Conservation (phyloP, 192 early-diverging fungal species). For the Coemansia sp. region DNA sequence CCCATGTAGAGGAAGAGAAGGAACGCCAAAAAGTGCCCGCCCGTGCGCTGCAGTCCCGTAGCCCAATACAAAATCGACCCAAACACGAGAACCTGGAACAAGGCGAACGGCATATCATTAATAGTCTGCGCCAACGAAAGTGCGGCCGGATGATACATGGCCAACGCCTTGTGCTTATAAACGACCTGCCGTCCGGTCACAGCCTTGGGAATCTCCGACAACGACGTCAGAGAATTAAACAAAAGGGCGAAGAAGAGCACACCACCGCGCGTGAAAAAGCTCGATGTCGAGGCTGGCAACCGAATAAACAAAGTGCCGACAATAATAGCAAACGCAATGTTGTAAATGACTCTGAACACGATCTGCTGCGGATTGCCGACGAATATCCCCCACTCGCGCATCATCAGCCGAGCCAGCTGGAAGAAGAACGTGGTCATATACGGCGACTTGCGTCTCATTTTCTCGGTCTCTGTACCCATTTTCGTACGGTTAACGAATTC, state of each 20-base stretch:
- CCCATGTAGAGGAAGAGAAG: slow-evolving; percentile 59
- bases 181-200: slow-evolving; percentile 71
- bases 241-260: slow-evolving; percentile 61
- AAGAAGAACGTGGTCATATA: slow-evolving; percentile 67
- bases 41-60: slow-evolving; percentile 55
- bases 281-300: slow-evolving; percentile 57
- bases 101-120: slow-evolving; percentile 55
- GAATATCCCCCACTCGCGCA: slow-evolving; percentile 68
- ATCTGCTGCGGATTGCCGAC: slow-evolving; percentile 57
- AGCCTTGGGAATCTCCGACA: slow-evolving; percentile 69
- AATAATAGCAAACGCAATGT: slow-evolving; percentile 68
- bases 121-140: slow-evolving; percentile 30
- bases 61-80: slow-evolving; percentile 64
- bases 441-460: slow-evolving; percentile 58
- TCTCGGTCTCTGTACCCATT: slow-evolving; percentile 55
- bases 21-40: slow-evolving; percentile 60
- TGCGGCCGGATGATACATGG: slow-evolving; percentile 52
- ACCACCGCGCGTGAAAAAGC: slow-evolving; percentile 64
- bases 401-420: slow-evolving; percentile 63
- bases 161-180: slow-evolving; percentile 77
- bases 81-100: slow-evolving; percentile 58
- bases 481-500: slow-evolving; percentile 61
- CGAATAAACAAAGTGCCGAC: slow-evolving; percentile 71
- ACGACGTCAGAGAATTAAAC: slow-evolving; percentile 69
- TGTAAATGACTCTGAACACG: slow-evolving; percentile 61